Percentiles rank a stretch among this genome's conserved stretches.
Conservation (phyloP, 805 yeast species). For the Candida yuanshanica region DNA sequence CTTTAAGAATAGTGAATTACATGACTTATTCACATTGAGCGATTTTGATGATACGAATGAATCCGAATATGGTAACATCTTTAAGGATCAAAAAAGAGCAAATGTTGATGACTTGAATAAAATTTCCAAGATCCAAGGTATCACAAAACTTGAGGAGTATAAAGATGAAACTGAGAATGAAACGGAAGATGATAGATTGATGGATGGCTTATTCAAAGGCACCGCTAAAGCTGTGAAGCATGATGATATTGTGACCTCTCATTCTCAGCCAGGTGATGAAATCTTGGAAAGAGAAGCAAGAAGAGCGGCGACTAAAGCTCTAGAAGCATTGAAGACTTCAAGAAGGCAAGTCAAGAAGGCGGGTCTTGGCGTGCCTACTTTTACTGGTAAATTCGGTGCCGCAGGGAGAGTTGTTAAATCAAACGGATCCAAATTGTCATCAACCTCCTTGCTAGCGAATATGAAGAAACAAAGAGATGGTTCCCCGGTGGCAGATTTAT, state of each 20-base stretch:
- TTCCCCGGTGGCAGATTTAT: not conserved
- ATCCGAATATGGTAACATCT: slow-evolving; percentile 44
- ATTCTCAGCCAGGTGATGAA: slow-evolving; percentile 26
- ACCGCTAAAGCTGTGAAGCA: slow-evolving; percentile 75
- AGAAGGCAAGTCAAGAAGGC: slow-evolving; percentile 31
- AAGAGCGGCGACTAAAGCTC: slow-evolving; percentile 46
- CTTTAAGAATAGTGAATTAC: slow-evolving; percentile 87
- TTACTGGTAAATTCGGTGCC: slow-evolving; percentile 90
- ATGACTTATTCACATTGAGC: slow-evolving; percentile 82
- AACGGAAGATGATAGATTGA: slow-evolving; percentile 55
- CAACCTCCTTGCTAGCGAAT: slow-evolving; percentile 44
- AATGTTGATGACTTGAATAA: slow-evolving; percentile 62
- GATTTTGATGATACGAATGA: slow-evolving; percentile 57
- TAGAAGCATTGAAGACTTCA: slow-evolving; percentile 55
- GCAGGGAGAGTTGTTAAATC: slow-evolving; percentile 53
- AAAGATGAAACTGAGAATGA: slow-evolving; percentile 34
- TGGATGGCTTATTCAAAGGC: slow-evolving; percentile 70
- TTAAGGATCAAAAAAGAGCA: slow-evolving; percentile 27
- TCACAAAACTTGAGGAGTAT: slow-evolving; percentile 63
- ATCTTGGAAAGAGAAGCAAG: slow-evolving; percentile 57
- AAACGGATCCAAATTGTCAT: slow-evolving; percentile 25
- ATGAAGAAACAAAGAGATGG: slow-evolving; percentile 36
- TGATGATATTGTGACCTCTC: slow-evolving; percentile 63
- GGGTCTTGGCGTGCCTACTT: slow-evolving; percentile 80
- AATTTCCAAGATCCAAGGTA: slow-evolving; percentile 64